phyloP scores from a whole-genome alignment of 2,329 filamentous ascomycete species.

The Drechslera avenae region DNA sequence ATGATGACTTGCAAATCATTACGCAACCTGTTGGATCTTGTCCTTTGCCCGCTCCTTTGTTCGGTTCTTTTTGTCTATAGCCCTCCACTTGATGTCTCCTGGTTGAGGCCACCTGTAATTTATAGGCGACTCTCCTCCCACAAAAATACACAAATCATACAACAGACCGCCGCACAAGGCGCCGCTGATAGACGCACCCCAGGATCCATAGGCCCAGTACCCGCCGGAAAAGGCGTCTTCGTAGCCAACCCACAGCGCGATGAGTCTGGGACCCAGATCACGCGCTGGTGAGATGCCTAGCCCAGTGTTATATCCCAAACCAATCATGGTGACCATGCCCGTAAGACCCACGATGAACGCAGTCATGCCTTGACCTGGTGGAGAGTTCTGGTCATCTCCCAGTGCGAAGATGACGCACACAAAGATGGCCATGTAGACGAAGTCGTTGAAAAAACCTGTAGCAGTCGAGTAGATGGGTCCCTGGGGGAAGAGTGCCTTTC shows the following conservation, averaged over 20 bases:
- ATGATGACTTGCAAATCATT: neutral
- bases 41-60: slow-evolving; percentile 25
- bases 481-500: slow-evolving; percentile 66
- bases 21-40: slow-evolving; percentile 19
- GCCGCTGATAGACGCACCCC: slow-evolving; percentile 33
- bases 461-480: slow-evolving; percentile 64
- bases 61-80: slow-evolving; percentile 18
- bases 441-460: slow-evolving; percentile 73
- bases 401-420: slow-evolving; percentile 74
- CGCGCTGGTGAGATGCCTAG: slow-evolving; percentile 69
- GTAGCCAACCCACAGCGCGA: slow-evolving; percentile 71
- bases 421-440: slow-evolving; percentile 67
- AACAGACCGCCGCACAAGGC: slow-evolving; percentile 34
- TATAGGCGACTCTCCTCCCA: slow-evolving; percentile 37
- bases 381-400: slow-evolving; percentile 54
- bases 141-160: slow-evolving; percentile 42
- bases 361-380: slow-evolving; percentile 56
- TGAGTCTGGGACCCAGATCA: slow-evolving; percentile 72
- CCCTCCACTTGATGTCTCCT: slow-evolving; percentile 29
- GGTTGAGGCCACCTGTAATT: slow-evolving; percentile 39
- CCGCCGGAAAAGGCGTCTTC: slow-evolving; percentile 51
- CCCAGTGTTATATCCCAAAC: slow-evolving; percentile 37
- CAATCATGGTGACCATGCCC: slow-evolving; percentile 32
- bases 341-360: slow-evolving; percentile 47
- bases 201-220: slow-evolving; percentile 39